Evolutionary conservation across 2,329 filamentous ascomycete genomes (phyloP).

Genomic region (Clarireedia homoeocarpa): DNA sequence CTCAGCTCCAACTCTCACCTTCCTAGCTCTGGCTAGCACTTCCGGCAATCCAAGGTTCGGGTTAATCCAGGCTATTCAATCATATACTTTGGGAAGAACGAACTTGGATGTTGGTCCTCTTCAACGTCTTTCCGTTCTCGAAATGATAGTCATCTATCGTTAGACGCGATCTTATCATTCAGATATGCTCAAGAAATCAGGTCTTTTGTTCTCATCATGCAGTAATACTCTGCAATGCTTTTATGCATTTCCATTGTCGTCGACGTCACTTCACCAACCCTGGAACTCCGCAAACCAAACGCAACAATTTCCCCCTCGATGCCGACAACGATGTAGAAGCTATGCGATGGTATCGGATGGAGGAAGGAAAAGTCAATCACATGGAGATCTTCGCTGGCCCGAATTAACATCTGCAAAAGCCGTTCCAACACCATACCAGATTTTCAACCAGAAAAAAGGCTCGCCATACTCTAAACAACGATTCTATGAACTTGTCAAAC

Average conservation of each 20-base stretch:
- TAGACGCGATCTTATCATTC: neutral
- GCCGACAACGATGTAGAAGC: slow-evolving; percentile 21
- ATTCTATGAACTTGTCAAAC: slow-evolving; percentile 88
- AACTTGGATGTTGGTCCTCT: neutral
- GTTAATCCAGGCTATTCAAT: neutral
- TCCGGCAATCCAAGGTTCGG: neutral
- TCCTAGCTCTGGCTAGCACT: neutral
- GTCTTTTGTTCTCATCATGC: slow-evolving; percentile 31
- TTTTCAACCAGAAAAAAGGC: slow-evolving; percentile 54
- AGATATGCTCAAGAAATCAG: slow-evolving; percentile 39
- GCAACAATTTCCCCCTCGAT: slow-evolving; percentile 8
- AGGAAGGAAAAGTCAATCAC: slow-evolving; percentile 31
- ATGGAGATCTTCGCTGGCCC: slow-evolving; percentile 26
- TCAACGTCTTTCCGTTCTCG: neutral
- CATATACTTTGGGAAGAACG: neutral
- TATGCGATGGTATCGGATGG: slow-evolving; percentile 32
- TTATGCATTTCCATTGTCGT: slow-evolving; percentile 28
- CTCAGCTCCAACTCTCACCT: neutral
- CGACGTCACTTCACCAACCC: slow-evolving; percentile 24
- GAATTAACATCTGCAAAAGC: slow-evolving; percentile 24
- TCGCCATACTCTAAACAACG: slow-evolving; percentile 72
- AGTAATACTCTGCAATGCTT: slow-evolving; percentile 25
- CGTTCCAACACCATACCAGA: slow-evolving; percentile 72
- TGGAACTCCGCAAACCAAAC: neutral
- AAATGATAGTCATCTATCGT: neutral